These are phyloP conservation scores for Rhizodiscina lignyota DNA, from an alignment of 495 filamentous ascomycete species.

Conservation along the genomic window DNA sequence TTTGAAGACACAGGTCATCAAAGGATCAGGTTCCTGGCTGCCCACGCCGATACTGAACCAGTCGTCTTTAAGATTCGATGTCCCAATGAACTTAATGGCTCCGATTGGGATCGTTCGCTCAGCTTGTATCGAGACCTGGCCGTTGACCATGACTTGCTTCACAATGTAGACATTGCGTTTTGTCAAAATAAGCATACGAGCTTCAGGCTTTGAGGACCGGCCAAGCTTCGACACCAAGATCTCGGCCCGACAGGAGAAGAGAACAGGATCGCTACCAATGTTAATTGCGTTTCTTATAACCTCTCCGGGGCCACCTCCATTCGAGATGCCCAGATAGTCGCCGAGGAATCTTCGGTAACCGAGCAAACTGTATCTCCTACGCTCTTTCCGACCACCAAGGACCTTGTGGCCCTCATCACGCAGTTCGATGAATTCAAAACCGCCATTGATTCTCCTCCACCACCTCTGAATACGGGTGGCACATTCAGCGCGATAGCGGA, in stretches of 20 bases:
- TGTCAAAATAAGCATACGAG: conserved; percentile 74
- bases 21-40: conserved; percentile 80
- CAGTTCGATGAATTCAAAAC: conserved; percentile 70
- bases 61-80: conserved; percentile 72
- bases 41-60: conserved; percentile 91
- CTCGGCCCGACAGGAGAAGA: conserved; percentile 87
- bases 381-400: conserved; percentile 72
- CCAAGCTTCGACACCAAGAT: conserved; percentile 85
- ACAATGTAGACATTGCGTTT: conserved; percentile 75
- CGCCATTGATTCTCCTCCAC: conserved; percentile 82
- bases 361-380: conserved; percentile 74
- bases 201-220: conserved; percentile 80
- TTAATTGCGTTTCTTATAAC: conserved; percentile 58
- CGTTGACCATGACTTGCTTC: conserved; percentile 65
- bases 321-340: conserved; percentile 82
- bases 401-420: conserved; percentile 82
- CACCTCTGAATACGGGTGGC: conserved; percentile 88
- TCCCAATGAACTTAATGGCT: conserved; percentile 69
- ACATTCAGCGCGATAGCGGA: conserved; percentile 80
- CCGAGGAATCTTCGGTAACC: conserved; percentile 87
- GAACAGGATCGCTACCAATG: conserved; percentile 47
- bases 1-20: conserved; percentile 87
- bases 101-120: conserved; percentile 72
- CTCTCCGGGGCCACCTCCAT: conserved; percentile 63
- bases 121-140: conserved; percentile 59